These are phyloP conservation scores for Dendrobium chrysotoxum DNA, from an alignment of 106 monocot species.

Conservation along the genomic window DNA sequence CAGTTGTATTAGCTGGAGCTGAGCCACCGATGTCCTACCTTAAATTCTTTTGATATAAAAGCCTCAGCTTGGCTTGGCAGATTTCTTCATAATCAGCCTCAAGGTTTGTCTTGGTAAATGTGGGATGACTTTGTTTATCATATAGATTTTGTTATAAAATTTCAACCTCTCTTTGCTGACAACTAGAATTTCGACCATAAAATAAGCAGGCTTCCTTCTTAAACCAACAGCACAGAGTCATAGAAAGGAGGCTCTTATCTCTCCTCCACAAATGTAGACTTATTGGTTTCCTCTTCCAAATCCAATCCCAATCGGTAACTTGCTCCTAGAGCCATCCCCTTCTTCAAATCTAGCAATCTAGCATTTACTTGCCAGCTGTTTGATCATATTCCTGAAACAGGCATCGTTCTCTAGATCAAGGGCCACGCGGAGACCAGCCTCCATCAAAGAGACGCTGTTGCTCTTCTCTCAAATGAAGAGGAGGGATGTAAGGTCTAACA, in stretches of 20 bases:
- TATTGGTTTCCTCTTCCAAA: conserved; percentile 19
- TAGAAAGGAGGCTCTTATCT: conserved; percentile 27
- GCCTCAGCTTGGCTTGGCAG: no score
- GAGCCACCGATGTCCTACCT: no score
- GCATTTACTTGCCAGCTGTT: conserved; percentile 22
- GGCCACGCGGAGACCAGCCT: conserved; percentile 17
- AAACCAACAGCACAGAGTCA: not conserved
- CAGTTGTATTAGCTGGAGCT: no score
- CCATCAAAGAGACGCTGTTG: conserved; percentile 14
- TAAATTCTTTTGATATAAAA: no score
- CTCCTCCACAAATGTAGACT: conserved; percentile 26
- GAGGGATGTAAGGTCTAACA: conserved; percentile 22
- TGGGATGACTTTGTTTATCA: no score
- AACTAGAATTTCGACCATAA: not conserved
- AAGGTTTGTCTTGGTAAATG: no score
- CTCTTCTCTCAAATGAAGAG: conserved; percentile 32
- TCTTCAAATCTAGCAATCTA: conserved; percentile 9
- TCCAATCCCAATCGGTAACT: conserved; percentile 31
- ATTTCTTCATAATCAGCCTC: no score
- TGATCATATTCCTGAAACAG: conserved; percentile 18
- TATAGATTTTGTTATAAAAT: no score
- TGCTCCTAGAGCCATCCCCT: conserved; percentile 23
- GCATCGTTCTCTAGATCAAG: conserved; percentile 35
- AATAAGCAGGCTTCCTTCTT: not conserved
- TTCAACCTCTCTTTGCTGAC: no score